A percentile compares a stretch with the other conserved stretches of the same genome.
phyloP scores from a whole-genome alignment of 1,139 yeast species.

The Pichia sp. region DNA sequence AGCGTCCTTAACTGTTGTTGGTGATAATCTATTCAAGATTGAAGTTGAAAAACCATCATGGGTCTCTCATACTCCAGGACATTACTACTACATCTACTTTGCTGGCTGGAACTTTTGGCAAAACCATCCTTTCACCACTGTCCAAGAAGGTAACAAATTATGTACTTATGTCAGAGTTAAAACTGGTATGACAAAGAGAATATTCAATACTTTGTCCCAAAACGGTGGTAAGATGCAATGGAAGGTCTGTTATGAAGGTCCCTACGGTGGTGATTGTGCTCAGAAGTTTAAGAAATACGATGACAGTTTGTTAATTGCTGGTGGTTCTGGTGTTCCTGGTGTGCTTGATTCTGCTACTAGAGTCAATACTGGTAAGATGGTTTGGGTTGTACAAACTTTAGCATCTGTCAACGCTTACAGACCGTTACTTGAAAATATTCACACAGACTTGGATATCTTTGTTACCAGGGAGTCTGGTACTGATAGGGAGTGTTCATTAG shows the following conservation, averaged over 20 bases:
- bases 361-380: conserved; percentile 9
- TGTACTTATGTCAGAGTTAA: conserved; percentile 34
- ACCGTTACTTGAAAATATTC: conserved; percentile 2
- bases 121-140: conserved; percentile 36
- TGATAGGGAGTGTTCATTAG: background rate
- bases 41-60: conserved; percentile 38
- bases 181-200: conserved; percentile 23
- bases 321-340: conserved; percentile 41
- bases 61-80: conserved; percentile 33
- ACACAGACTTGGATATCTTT: conserved; percentile 14
- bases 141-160: conserved; percentile 16
- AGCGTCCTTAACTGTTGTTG: conserved; percentile 18
- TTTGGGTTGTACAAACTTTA: conserved; percentile 14
- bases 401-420: conserved; percentile 7
- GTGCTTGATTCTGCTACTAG: conserved; percentile 25
- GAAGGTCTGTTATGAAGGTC: conserved; percentile 52
- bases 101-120: conserved; percentile 27
- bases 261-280: conserved; percentile 40
- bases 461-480: conserved; percentile 13
- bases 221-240: conserved; percentile 16
- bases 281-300: conserved; percentile 39
- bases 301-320: conserved; percentile 49
- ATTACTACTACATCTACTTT: conserved; percentile 38
- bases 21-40: conserved; percentile 38
- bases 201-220: conserved; percentile 20